Base-by-base conservation (phyloP, 371 early-diverging fungal genomes). In the Lichtheimia ornata region DNA sequence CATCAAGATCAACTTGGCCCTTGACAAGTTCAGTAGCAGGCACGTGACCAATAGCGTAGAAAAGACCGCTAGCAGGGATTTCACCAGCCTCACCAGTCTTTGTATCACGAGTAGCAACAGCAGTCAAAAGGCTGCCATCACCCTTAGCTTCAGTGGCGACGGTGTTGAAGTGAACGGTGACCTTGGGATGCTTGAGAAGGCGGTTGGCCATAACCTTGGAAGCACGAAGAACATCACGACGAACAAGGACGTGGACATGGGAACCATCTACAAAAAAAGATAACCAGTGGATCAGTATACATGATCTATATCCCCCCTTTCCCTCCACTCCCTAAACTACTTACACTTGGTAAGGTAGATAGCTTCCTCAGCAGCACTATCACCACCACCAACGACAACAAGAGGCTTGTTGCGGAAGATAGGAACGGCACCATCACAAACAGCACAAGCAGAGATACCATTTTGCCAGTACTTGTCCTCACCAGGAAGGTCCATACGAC, bases 401-500 rank as follows among this genome's bases (percentile, higher is more conserved):
- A 94, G 72, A 45, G 90, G 91, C 85, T 97, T 94, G 81, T 96
- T 90, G 62, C 93, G 89, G 84, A 96, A 98, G 64, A 98, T 95
- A 30, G 98, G 98, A 17, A 92, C 94, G 62, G 97, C 97, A 76
- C 89, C 99, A 79, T 99, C 99, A 86, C 99, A 99, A 41, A 98
- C 98, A 49, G 99, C 99, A 77, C 99, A 99, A 18, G 99, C 98
- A 61, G 96, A 95, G 74, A 99, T 97, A 71, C 99, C 99, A 27
- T 88, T 76, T 65, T 81, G 82, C 82, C 82, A 81, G 69, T 81
- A 75, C 14, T 63, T 67, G 14, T 74, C 72, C 30, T 79, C 79
- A 59, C 84, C 84, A 49, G 84, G 86, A 49, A 92, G 82, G 67
- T 83, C 25, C 79, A 99, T 87, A 70, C 98, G 90, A 81, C 91